phyloP scores from a whole-genome alignment of 371 early-diverging fungal species.

The Lichtheimia ramosa region DNA sequence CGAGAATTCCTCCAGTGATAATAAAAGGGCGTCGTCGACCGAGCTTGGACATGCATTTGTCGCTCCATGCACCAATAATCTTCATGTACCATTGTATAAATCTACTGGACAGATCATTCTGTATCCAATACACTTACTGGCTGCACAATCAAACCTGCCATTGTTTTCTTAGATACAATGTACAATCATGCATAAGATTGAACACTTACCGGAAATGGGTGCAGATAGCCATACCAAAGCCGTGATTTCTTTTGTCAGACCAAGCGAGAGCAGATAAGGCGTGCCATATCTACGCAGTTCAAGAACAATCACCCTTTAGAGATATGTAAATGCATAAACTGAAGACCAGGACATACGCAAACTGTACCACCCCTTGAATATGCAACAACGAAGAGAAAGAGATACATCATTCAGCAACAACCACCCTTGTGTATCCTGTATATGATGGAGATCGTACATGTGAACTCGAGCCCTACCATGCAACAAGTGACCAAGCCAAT shows the following conservation, averaged over 20 bases:
- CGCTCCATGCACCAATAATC: slow-evolving; percentile 64
- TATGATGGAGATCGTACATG: background rate
- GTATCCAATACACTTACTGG: background rate
- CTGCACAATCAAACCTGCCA: slow-evolving; percentile 45
- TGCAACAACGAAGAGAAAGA: background rate
- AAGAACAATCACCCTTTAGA: too few relatives aligned
- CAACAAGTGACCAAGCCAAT: background rate
- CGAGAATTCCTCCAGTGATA: slow-evolving; percentile 51
- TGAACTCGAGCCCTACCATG: slow-evolving; percentile 2
- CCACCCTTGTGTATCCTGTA: background rate
- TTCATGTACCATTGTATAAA: background rate
- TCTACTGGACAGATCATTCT: too few relatives aligned
- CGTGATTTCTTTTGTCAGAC: slow-evolving; percentile 65
- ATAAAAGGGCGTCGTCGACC: slow-evolving; percentile 65
- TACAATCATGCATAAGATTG: background rate
- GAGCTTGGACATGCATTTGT: slow-evolving; percentile 47
- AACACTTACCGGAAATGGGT: slow-evolving; percentile 69
- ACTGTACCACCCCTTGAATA: slow-evolving; percentile 48
- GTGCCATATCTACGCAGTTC: slow-evolving; percentile 68
- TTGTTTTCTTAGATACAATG: background rate
- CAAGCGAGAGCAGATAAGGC: slow-evolving; percentile 69
- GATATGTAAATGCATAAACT: too few relatives aligned
- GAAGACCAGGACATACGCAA: slow-evolving; percentile 37
- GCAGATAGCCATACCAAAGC: slow-evolving; percentile 79
- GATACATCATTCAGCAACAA: too few relatives aligned